A percentile compares a stretch with the other conserved stretches of the same genome.
phyloP scores from a whole-genome alignment of 2,329 filamentous ascomycete genomes.

The Curvularia verruculosa region DNA sequence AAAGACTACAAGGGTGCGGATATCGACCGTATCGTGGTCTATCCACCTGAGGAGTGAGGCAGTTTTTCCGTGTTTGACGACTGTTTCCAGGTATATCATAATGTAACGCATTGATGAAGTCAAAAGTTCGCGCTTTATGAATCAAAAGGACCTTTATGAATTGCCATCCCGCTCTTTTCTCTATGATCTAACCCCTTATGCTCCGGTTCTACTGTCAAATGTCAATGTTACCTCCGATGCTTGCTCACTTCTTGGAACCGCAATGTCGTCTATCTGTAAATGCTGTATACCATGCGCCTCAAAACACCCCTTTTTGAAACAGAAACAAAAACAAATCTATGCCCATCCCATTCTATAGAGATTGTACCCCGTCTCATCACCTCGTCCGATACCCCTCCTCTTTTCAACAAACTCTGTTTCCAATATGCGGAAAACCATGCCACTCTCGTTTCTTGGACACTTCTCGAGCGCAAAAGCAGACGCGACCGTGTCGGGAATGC shows the following conservation, averaged over 20 bases:
- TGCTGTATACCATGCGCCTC: neutral
- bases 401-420: constrained; percentile 35
- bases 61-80: neutral
- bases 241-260: neutral
- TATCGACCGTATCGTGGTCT: constrained; percentile 65
- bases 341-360: constrained; percentile 45
- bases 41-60: constrained; percentile 57
- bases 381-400: constrained; percentile 40
- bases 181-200: neutral
- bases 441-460: constrained; percentile 22
- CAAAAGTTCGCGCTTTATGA: neutral
- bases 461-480: constrained; percentile 32
- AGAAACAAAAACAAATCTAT: constrained; percentile 7
- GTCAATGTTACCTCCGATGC: too few species aligned
- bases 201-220: neutral
- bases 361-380: constrained; percentile 44
- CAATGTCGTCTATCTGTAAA: neutral
- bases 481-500: constrained; percentile 45
- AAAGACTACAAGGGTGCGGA: constrained; percentile 64
- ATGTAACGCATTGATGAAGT: neutral
- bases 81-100: neutral
- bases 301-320: neutral
- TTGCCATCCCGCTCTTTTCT: neutral
- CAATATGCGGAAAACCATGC: constrained; percentile 32
- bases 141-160: neutral